phyloP scores from a whole-genome alignment of 306 rosid species.

The Crotalaria pallida region DNA sequence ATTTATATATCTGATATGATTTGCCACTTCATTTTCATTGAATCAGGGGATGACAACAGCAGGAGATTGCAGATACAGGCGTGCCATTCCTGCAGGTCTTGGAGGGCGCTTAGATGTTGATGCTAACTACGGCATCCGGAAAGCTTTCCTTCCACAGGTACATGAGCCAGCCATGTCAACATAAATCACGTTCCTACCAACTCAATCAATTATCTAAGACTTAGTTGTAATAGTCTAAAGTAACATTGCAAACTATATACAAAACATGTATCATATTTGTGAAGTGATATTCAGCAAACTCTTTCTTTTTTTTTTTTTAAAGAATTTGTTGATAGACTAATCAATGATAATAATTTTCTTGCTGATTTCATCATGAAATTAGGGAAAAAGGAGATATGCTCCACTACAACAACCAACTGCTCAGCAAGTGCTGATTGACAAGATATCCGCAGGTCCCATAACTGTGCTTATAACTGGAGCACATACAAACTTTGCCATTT shows the following conservation, averaged over 20 bases:
- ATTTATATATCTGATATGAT: not conserved
- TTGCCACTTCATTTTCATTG: not conserved
- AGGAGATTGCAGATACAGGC: constrained; percentile 77
- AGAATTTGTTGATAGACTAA: not conserved
- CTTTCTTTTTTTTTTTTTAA: not conserved
- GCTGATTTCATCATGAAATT: constrained; percentile 21
- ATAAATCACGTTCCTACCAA: not conserved
- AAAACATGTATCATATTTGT: not conserved
- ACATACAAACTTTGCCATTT: constrained; percentile 80
- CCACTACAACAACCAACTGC: constrained; percentile 70
- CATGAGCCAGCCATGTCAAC: not conserved
- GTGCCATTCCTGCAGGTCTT: constrained; percentile 60
- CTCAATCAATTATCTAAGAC: not conserved
- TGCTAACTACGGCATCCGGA: constrained; percentile 64
- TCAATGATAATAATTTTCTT: not conserved
- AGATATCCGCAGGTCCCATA: constrained; percentile 72
- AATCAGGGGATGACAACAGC: constrained; percentile 62
- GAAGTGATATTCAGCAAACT: not conserved
- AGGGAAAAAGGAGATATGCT: constrained; percentile 68
- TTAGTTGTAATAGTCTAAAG: not conserved
- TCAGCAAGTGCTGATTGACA: constrained; percentile 83
- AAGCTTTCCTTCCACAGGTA: constrained; percentile 91
- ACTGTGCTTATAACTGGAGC: constrained; percentile 54
- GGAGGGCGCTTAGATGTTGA: constrained; percentile 88
- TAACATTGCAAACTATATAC: not conserved